Evolutionary conservation across 1,284 basidiomycete genomes (phyloP), one percentile per base, ranked within the genome.

Genomic region (Ustilago xerochloae): DNA sequence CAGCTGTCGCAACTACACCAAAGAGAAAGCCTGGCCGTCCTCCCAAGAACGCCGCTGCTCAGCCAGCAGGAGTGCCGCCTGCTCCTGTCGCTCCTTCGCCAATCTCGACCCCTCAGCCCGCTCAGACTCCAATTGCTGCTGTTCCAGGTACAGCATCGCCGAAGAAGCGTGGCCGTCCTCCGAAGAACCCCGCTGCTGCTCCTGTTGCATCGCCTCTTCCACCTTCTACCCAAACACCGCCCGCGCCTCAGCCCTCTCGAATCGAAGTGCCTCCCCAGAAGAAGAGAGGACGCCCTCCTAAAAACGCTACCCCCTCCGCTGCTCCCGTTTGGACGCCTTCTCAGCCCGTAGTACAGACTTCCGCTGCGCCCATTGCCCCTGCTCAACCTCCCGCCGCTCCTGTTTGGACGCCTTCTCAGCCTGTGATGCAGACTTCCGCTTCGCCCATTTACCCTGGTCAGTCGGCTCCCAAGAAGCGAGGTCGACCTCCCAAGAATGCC

Each of bases 121-220:
- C 39, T 20, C 35, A 38, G 16, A 26, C 46, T 16, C 36, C 47
- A 20, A 47, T 32, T 26, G 48, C 28, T 24, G 49, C 58, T n/a
- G 29, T 54, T 10, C 41, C 50, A 10, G 41, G 6, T 39, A 46
- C 56, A 18, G 26, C 63, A 1, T 20, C 52, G n/a, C 39, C 63
- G 16, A 68, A 68, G 47, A 68, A 68, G 60, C 54, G 65, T 13
- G 65, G 65, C 6, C 59, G 65, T 28, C 65, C 65, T 18, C 65
- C 65, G 22, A 67, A 67, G 38, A 58, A 62, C 12, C 45, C 55
- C 22, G 24, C 54, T 26, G 9, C 55, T 22, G 24, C 36, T 41
- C 20, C 38, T 22, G 26, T n/a, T 36, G 5, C 45, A 9, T 29
- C 41, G 24, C 32, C 43, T 18, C 43, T 38, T 6, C 28, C 63